Evolutionary conservation across 2,329 filamentous ascomycete species (phyloP), one percentile per base, ranked within the genome.

Genomic region (Penicillium expansum): DNA sequence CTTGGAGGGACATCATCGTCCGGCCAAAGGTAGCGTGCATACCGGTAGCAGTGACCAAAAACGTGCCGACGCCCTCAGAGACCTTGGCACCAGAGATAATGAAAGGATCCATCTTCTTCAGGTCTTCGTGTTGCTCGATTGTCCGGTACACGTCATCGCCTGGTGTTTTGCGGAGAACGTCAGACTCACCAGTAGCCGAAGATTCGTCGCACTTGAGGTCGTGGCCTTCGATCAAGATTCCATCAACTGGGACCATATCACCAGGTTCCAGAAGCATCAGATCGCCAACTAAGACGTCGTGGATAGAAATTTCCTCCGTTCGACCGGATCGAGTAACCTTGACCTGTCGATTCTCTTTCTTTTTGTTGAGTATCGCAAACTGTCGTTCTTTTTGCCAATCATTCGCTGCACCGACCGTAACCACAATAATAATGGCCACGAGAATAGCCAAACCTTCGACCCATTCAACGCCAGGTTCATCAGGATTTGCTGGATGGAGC

Each of bases 341-440:
- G 64, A 93, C 85, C 48, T 83, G 77, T 32, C 89, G 83, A 67
- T 91, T 86, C 48, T 91, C 86, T 72, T 92, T 92, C 69, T 91
- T 90, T 71, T 85, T 85, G 74, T 92, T 92, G 58, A 92, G 77
- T 71, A 90, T 91, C 38, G 90, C 87, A 66, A 92, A 92, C 67
- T 91, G 88, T 44, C 87, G 82, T 70, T 92, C 89, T 72, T 92
- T 92, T 67, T 92, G 89, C 82, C 86, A 92, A 69, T 92, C 90
- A 62, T 91, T 92, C 33, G 86, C 77, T n/a, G 89, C 89, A 59
- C 88, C 89, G 20, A 91, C 89, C 20, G 88, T 73, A 4, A 92
- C 87, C 45, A 92, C 90, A 61, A 92, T 86, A 16, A 87, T 70
- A 58, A 92, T 90, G 49, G 89, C 90, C 22, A 88, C 83, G 42